phyloP scores from a whole-genome alignment of 306 rosid species.

The Macrotyloma uniflorum region DNA sequence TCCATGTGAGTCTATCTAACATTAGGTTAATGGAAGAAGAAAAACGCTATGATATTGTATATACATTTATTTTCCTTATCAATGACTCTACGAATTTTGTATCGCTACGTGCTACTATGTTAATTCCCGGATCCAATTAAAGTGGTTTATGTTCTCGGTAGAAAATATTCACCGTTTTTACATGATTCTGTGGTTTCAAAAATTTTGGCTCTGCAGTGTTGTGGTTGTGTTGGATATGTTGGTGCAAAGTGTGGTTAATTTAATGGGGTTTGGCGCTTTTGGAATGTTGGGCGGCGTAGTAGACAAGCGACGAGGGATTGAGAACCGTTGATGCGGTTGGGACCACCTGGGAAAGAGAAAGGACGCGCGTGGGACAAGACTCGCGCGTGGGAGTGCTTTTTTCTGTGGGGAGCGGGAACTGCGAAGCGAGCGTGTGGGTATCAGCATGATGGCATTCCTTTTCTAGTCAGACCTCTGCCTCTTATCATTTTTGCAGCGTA shows the following conservation, averaged over 20 bases:
- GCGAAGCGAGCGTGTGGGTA: slow-evolving; percentile 66
- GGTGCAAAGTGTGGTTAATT: not conserved
- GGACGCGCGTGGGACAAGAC: not conserved
- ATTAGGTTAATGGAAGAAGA: not conserved
- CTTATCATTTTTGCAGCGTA: slow-evolving; percentile 38
- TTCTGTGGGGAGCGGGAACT: slow-evolving; percentile 39
- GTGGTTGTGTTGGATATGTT: not conserved
- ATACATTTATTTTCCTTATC: not conserved
- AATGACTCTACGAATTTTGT: not conserved
- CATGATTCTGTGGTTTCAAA: not conserved
- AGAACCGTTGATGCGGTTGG: slow-evolving; percentile 33
- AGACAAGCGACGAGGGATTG: slow-evolving; percentile 26
- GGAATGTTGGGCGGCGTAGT: slow-evolving; percentile 42
- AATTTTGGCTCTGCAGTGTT: too few species aligned
- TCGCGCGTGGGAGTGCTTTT: slow-evolving; percentile 28
- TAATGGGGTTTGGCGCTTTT: not conserved
- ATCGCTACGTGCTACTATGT: not conserved
- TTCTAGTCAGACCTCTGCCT: slow-evolving; percentile 47
- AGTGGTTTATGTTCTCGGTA: not conserved
- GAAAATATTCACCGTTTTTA: not conserved
- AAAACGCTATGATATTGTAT: not conserved
- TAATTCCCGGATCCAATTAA: not conserved
- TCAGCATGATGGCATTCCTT: slow-evolving; percentile 47
- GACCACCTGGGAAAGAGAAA: not conserved
- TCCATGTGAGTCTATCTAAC: slow-evolving; percentile 40